Percentiles rank a stretch among this genome's conserved stretches.
phyloP scores from a whole-genome alignment of 2,329 filamentous ascomycete genomes.

The Dactylellina cionopaga region DNA sequence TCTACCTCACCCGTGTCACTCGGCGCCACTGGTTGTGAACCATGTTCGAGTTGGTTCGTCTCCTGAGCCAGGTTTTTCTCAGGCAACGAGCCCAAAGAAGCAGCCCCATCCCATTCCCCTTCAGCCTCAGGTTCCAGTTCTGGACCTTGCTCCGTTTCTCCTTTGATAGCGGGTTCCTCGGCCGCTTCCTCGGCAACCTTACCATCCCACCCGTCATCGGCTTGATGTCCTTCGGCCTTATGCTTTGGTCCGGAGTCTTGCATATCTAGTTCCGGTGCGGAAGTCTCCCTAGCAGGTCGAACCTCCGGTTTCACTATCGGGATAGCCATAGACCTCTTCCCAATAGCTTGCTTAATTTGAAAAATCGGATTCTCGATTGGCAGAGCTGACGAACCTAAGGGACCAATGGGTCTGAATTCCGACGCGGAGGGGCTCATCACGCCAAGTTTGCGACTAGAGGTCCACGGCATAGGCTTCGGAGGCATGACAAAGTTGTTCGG shows the following conservation, averaged over 20 bases:
- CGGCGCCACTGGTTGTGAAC: no score
- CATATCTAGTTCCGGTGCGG: constrained; percentile 14
- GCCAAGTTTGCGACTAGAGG: neutral
- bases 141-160: neutral
- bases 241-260: neutral
- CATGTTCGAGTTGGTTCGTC: no score
- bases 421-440: constrained; percentile 29
- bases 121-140: neutral
- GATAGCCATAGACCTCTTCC: constrained; percentile 45
- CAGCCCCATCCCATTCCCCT: neutral
- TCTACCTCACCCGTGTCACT: neutral
- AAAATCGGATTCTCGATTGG: constrained; percentile 23
- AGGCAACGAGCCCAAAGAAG: neutral
- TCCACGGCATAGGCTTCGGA: neutral
- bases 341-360: neutral
- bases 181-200: neutral
- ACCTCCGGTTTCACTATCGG: constrained; percentile 33
- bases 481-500: constrained; percentile 20
- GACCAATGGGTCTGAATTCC: constrained; percentile 13
- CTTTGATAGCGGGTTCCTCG: neutral
- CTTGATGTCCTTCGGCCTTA: neutral
- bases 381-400: constrained; percentile 1
- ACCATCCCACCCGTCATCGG: constrained; percentile 5
- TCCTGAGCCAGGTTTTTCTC: neutral
- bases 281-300: neutral